Conservation (phyloP, 1,284 basidiomycete species). For the Microbotryomycetes sp. region DNA sequence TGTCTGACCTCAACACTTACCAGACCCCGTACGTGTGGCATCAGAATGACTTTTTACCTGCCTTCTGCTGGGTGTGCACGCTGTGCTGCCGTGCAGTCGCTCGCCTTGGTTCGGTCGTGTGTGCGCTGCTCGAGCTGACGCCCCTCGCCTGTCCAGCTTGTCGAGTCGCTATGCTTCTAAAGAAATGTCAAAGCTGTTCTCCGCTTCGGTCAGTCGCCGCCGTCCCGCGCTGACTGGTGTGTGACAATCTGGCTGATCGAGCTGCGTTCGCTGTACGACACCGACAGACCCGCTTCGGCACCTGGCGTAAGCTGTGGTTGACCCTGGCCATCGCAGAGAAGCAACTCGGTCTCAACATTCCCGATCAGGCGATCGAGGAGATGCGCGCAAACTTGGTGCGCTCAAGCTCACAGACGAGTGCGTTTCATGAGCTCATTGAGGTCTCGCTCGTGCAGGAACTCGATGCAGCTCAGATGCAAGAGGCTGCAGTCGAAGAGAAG, state of each 20-base stretch:
- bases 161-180: conserved; percentile 94
- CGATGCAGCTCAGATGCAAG: conserved; percentile 81
- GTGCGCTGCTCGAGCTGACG: not conserved
- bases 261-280: not conserved
- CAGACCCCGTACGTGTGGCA: conserved; percentile 34
- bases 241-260: not conserved
- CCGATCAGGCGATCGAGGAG: conserved; percentile 84
- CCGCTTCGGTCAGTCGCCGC: conserved; percentile 57
- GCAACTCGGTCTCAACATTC: conserved; percentile 83
- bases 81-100: not conserved
- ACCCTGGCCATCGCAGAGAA: conserved; percentile 95
- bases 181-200: conserved; percentile 96
- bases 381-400: conserved; percentile 85
- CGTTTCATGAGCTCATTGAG: not conserved
- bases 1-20: conserved; percentile 29
- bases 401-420: not conserved
- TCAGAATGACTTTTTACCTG: not conserved
- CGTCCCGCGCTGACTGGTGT: not conserved
- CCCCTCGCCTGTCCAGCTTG: conserved; percentile 15
- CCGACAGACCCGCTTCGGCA: conserved; percentile 79
- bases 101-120: not conserved
- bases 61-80: not conserved
- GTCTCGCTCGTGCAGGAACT: conserved; percentile 50
- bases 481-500: conserved; percentile 92
- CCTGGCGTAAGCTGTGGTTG: conserved; percentile 96